Base-by-base conservation (phyloP, 169 alveolate species). In the Cryptosporidium bovis region DNA sequence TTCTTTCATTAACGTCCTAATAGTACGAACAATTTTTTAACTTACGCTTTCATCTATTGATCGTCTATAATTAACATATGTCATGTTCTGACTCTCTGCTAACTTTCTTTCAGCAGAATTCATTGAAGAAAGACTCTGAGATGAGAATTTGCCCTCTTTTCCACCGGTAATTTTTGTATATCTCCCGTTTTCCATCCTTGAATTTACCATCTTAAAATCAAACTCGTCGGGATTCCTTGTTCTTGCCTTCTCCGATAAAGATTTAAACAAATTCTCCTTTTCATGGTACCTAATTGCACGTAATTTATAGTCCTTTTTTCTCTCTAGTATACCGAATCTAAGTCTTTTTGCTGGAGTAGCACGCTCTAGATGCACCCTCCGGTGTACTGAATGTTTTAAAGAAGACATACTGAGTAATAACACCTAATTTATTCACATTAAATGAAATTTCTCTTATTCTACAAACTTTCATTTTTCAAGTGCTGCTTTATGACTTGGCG, bases 181-280 rank as follows among this genome's bases (percentile, higher is more conserved):
- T 20, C 87, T 77, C 6, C 87, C 87, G 29, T 77, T 60, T 3
- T 40, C 71, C 64, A 77, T 15, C 36, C 64, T 77, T 13, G 87
- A 77, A 15, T 77, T 77, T 6, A 77, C 71, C 87, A 77, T 77
- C 7, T 66, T 66, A 44, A 77, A 77, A n/a, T 77, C 77, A 44
- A 77, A 77, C 64, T 77, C 87, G 18, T 77, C 87, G 7, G 87
- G 87, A 48, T 77, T 77, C 44, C 65, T 77, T 18, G 87, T 77
- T 60, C 87, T 77, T 16, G 87, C 87, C 33, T 77, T 77, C 48
- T 77, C 87, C 27, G 77, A 60, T 16, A 77, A 29, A 36, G 87
- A 56, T 44, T 46, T 56, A 12, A 77, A 77, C 31, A 77, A 64
- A 20, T 62, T 77, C 46, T 77, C 87, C 64, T 77, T 77, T 44